Conservation (phyloP, 202 grass and related monocot genomes). For the Panicum hallii region DNA sequence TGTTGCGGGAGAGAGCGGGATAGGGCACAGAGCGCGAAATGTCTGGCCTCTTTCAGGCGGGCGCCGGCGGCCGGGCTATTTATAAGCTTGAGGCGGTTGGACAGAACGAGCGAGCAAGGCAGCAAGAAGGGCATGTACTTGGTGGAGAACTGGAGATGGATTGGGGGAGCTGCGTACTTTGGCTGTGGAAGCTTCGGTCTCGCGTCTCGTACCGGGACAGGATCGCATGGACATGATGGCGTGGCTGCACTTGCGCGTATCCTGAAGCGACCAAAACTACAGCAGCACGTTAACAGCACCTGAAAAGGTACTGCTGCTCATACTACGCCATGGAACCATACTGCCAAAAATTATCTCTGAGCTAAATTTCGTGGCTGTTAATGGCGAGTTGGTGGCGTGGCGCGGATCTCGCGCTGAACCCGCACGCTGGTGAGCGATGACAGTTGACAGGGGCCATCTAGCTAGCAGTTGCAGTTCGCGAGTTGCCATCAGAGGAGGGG, state of each 20-base stretch:
- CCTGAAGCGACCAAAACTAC: background rate
- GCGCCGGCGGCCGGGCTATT: background rate
- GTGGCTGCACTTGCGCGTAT: background rate
- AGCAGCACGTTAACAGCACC: background rate
- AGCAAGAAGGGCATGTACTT: background rate
- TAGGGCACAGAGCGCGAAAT: conserved; percentile 7
- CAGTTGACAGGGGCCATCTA: conserved; percentile 2
- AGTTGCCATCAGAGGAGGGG: conserved; percentile 40
- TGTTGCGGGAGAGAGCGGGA: conserved; percentile 17
- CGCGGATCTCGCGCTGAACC: conserved; percentile 12
- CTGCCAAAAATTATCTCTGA: background rate
- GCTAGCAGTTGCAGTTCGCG: conserved; percentile 41
- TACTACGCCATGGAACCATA: background rate
- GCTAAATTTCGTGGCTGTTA: background rate
- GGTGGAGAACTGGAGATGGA: background rate
- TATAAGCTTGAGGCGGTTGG: conserved; percentile 35
- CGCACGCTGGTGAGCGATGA: background rate
- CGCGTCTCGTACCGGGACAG: background rate
- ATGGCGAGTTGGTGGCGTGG: conserved; percentile 11
- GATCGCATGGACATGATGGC: background rate
- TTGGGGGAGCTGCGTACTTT: conserved; percentile 13
- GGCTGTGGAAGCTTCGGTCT: conserved; percentile 8
- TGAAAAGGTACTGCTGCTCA: background rate
- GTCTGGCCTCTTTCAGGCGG: conserved; percentile 18
- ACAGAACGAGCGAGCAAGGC: background rate